Conservation (phyloP, 345 rosid genomes). For the Crucihimalaya himalaica region DNA sequence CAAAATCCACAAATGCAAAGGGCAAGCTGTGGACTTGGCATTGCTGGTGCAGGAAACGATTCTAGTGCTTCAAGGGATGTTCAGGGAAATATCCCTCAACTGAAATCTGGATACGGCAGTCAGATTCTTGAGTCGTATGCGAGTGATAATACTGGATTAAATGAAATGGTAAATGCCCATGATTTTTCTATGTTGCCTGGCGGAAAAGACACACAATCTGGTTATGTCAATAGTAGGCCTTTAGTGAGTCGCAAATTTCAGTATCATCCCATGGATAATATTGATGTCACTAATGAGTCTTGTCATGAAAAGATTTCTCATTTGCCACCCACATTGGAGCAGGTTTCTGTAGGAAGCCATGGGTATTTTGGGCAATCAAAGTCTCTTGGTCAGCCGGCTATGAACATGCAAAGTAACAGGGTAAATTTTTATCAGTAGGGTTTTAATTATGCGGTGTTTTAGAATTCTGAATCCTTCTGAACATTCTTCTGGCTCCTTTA, state of each 20-base stretch:
- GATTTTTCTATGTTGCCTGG: constrained; percentile 47
- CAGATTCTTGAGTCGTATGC: constrained; percentile 53
- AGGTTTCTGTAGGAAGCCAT: constrained; percentile 45
- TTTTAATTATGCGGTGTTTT: not conserved
- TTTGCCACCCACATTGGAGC: constrained; percentile 22
- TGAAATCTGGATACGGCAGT: constrained; percentile 43
- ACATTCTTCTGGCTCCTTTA: constrained; percentile 23
- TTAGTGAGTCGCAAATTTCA: constrained; percentile 69
- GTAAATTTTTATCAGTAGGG: constrained; percentile 44
- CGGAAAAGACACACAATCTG: constrained; percentile 54
- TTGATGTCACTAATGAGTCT: constrained; percentile 55
- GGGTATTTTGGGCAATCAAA: constrained; percentile 55
- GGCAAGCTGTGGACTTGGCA: constrained; percentile 47
- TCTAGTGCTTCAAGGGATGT: constrained; percentile 39
- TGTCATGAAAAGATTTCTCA: constrained; percentile 43
- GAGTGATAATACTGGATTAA: constrained; percentile 44
- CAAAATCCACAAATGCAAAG: constrained; percentile 45
- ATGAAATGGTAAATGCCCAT: constrained; percentile 53
- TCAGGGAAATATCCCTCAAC: constrained; percentile 46
- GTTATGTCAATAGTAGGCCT: constrained; percentile 46
- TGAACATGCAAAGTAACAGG: constrained; percentile 52
- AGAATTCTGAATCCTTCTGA: constrained; percentile 8
- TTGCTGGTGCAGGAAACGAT: constrained; percentile 39
- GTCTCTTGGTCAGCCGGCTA: constrained; percentile 44
- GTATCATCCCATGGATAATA: constrained; percentile 93